Evolutionary conservation across 768 basidiomycete genomes (phyloP).

Genomic region (Russula dissimulans): DNA sequence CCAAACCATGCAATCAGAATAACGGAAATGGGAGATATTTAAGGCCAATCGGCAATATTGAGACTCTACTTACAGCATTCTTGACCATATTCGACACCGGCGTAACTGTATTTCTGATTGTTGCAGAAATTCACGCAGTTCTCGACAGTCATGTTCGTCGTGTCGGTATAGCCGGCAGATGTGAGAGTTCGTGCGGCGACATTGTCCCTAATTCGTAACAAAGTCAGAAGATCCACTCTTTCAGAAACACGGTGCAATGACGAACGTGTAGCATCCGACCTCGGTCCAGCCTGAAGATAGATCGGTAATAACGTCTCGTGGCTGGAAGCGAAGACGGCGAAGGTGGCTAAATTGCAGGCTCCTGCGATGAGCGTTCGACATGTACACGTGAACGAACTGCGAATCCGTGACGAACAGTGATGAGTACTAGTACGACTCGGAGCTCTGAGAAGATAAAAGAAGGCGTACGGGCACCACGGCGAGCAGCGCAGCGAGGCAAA

Average conservation of each 20-base stretch:
- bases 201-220: constrained; percentile 39
- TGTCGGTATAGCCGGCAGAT: constrained; percentile 36
- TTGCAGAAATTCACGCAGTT: constrained; percentile 39
- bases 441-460: background rate
- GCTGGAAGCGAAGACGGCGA: constrained; percentile 1
- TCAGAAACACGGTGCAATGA: constrained; percentile 1
- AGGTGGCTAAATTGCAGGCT: background rate
- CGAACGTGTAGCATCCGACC: constrained; percentile 54
- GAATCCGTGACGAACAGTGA: background rate
- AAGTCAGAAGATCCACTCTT: constrained; percentile 24
- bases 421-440: no score
- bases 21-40: background rate
- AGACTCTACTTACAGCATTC: constrained; percentile 47
- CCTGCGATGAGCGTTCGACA: background rate
- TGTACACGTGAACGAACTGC: background rate
- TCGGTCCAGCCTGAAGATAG: constrained; percentile 50
- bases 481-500: background rate
- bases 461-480: background rate
- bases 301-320: constrained; percentile 19
- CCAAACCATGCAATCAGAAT: background rate
- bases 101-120: constrained; percentile 44
- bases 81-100: constrained; percentile 59
- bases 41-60: background rate
- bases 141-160: constrained; percentile 54
- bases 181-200: constrained; percentile 49